Percentiles rank a stretch among this genome's conserved stretches.
Conservation (phyloP, 371 early-diverging fungal species). For the Syncephalastrum racemosum region DNA sequence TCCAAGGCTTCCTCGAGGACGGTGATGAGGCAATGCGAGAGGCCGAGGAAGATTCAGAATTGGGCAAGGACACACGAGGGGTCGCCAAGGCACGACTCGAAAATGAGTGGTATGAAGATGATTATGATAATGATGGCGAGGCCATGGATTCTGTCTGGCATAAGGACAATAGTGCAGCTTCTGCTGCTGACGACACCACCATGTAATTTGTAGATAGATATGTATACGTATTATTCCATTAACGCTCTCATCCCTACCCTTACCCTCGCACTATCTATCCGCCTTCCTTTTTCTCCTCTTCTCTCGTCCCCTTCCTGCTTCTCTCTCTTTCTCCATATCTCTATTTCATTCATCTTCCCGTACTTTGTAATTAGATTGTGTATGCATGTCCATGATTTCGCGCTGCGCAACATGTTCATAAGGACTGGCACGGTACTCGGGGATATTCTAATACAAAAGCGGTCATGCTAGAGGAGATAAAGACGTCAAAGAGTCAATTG, state of each 20-base stretch:
- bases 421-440: too few relatives aligned
- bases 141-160: constrained; percentile 34
- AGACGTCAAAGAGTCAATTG: too few relatives aligned
- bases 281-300: background rate
- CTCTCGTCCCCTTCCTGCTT: background rate
- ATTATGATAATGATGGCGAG: constrained; percentile 48
- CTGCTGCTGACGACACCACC: constrained; percentile 18
- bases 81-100: constrained; percentile 14
- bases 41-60: constrained; percentile 52
- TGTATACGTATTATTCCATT: background rate
- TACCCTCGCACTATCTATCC: background rate
- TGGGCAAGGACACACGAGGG: constrained; percentile 46
- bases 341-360: background rate
- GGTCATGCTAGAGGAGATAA: too few relatives aligned
- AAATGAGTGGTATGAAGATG: constrained; percentile 48
- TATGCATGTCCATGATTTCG: too few relatives aligned
- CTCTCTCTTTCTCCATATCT: background rate
- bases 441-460: too few relatives aligned
- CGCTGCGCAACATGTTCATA: too few relatives aligned
- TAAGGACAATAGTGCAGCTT: constrained; percentile 17
- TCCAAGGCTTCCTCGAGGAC: constrained; percentile 70
- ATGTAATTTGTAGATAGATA: constrained; percentile 1
- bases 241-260: too few relatives aligned
- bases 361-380: too few relatives aligned
- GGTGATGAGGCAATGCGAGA: constrained; percentile 59